These are phyloP conservation scores for Tulasnella sp. DNA, from an alignment of 768 basidiomycete species.

Conservation along the genomic window DNA sequence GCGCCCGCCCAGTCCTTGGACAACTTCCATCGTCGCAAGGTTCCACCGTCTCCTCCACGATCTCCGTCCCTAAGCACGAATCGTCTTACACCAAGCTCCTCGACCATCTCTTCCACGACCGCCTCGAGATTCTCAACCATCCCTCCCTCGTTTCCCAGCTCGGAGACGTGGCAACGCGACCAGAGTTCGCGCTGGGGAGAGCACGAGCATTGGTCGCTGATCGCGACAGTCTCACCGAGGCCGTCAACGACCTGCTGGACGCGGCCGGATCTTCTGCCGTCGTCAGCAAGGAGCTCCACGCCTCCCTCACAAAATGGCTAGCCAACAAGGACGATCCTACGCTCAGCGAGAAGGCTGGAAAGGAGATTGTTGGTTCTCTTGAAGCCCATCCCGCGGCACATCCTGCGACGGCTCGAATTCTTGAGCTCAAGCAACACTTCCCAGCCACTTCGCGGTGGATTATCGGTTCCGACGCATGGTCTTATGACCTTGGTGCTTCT, in stretches of 20 bases:
- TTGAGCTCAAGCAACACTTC: constrained; percentile 64
- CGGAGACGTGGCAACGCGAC: constrained; percentile 81
- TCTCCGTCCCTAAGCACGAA: constrained; percentile 88
- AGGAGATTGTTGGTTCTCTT: constrained; percentile 58
- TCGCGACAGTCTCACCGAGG: constrained; percentile 65
- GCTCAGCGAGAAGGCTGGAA: constrained; percentile 63
- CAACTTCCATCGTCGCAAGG: constrained; percentile 39
- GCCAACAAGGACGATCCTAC: constrained; percentile 69
- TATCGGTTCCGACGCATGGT: constrained; percentile 97
- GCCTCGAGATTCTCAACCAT: constrained; percentile 84
- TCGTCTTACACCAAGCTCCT: constrained; percentile 89
- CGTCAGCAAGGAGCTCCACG: constrained; percentile 60
- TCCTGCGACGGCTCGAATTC: constrained; percentile 58
- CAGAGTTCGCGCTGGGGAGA: constrained; percentile 92
- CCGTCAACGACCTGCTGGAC: constrained; percentile 66
- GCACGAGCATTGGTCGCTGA: constrained; percentile 80
- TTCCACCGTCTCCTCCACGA: constrained; percentile 46
- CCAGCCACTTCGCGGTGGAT: constrained; percentile 86
- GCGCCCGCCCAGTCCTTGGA: constrained; percentile 44
- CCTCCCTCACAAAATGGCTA: constrained; percentile 78
- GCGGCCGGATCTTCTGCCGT: constrained; percentile 45
- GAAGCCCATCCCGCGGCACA: constrained; percentile 45
- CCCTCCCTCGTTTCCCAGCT: constrained; percentile 70
- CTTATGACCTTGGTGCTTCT: constrained; percentile 93
- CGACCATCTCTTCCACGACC: constrained; percentile 72